phyloP scores from a whole-genome alignment of 768 basidiomycete genomes.

The Sutorius australiensis region DNA sequence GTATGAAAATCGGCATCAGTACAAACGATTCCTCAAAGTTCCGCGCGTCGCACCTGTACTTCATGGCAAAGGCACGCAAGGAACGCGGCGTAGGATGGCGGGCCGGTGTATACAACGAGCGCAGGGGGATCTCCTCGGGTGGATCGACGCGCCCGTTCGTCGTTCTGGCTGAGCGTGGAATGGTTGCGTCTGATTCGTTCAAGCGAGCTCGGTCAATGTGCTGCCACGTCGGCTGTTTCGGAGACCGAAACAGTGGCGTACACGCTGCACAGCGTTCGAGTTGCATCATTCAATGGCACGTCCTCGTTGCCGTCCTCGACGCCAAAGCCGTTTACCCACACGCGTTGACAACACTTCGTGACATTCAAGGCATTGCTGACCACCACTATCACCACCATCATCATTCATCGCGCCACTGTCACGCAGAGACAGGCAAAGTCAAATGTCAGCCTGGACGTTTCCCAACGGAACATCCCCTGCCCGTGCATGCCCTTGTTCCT shows the following conservation, averaged over 20 bases:
- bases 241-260: neutral
- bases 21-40: neutral
- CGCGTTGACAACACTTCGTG: neutral
- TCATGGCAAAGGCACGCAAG: slow-evolving; percentile 27
- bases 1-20: neutral
- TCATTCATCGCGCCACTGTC: neutral
- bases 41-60: slow-evolving; percentile 30
- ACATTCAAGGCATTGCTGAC: neutral
- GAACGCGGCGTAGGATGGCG: neutral
- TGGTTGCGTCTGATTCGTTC: slow-evolving; percentile 3
- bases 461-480: neutral
- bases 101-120: neutral
- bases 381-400: neutral
- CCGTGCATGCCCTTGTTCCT: neutral
- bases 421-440: neutral
- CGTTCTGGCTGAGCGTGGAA: slow-evolving; percentile 5
- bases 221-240: neutral
- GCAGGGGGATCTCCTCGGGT: slow-evolving; percentile 29
- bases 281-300: neutral
- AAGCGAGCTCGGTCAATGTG: neutral
- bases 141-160: slow-evolving; percentile 1
- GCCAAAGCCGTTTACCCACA: neutral
- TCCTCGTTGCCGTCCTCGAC: neutral
- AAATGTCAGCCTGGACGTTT: neutral
- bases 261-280: neutral